Conservation (phyloP, 345 rosid genomes). For the Sisymbrium irio region DNA sequence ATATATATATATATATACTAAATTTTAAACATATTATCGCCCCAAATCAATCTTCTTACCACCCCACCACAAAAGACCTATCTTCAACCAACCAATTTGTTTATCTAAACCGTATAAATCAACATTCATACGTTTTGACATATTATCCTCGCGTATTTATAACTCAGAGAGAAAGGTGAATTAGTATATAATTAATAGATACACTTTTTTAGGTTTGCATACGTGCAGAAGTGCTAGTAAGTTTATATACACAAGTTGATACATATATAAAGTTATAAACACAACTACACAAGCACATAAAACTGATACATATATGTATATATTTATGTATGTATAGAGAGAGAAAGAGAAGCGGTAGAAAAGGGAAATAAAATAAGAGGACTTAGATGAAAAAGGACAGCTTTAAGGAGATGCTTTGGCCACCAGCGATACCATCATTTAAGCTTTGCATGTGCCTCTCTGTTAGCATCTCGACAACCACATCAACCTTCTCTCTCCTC, state of each 20-base stretch:
- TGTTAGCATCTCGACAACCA: constrained; percentile 42
- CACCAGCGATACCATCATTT: constrained; percentile 40
- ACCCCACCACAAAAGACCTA: neutral
- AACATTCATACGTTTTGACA: neutral
- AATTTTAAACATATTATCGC: too few relatives aligned
- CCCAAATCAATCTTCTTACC: too few relatives aligned
- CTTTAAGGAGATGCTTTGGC: constrained; percentile 42
- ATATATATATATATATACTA: too few relatives aligned
- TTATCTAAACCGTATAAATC: neutral
- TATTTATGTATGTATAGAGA: neutral
- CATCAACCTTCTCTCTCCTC: constrained; percentile 31
- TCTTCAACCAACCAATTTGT: constrained; percentile 21
- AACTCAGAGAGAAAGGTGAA: neutral
- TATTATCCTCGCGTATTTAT: constrained; percentile 16
- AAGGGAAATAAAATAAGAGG: constrained; percentile 1
- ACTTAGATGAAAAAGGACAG: constrained; percentile 35
- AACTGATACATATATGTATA: neutral
- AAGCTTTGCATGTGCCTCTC: constrained; percentile 47
- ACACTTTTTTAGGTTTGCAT: constrained; percentile 6
- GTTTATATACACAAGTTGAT: neutral
- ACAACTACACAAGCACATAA: neutral
- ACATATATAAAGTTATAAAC: neutral
- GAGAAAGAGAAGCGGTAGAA: constrained; percentile 15
- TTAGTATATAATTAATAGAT: neutral
- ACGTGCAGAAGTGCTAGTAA: neutral